A percentile compares a stretch with the other conserved stretches of the same genome.
These are phyloP conservation scores for Annona cherimola DNA, from an alignment of 164 flowering plant species.

Conservation along the genomic window DNA sequence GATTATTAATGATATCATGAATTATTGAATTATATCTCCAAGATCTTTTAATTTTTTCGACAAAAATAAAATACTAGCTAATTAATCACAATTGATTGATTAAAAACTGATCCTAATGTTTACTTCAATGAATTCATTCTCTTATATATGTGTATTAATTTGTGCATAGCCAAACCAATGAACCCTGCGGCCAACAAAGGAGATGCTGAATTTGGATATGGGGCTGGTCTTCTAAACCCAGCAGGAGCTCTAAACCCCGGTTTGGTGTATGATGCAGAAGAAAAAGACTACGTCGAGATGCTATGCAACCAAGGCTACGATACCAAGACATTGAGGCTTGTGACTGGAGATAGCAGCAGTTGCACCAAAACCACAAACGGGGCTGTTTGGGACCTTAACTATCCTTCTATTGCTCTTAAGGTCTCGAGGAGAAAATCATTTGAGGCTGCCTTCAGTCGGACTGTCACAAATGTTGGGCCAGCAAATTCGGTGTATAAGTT, in stretches of 20 bases:
- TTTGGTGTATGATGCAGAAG: slow-evolving; percentile 30
- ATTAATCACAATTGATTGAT: background rate
- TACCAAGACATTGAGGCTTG: slow-evolving; percentile 1
- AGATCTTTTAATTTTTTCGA: background rate
- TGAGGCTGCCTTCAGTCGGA: slow-evolving; percentile 17
- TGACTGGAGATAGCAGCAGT: slow-evolving; percentile 27
- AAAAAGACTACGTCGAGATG: slow-evolving; percentile 28
- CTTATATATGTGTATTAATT: background rate
- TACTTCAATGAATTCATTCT: no score
- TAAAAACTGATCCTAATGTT: background rate
- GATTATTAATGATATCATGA: background rate
- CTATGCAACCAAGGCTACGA: slow-evolving; percentile 28
- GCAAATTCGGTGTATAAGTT: slow-evolving; percentile 30
- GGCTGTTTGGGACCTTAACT: slow-evolving; percentile 23
- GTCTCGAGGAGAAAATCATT: slow-evolving; percentile 3
- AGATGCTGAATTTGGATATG: slow-evolving; percentile 37
- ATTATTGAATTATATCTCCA: background rate
- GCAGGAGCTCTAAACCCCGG: slow-evolving; percentile 37
- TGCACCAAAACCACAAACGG: slow-evolving; percentile 18
- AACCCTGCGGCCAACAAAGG: background rate
- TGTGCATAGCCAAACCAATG: background rate
- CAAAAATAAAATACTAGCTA: background rate
- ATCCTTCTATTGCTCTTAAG: slow-evolving; percentile 32
- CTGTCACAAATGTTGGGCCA: slow-evolving; percentile 44
- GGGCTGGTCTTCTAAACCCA: slow-evolving; percentile 51